Percentiles rank a stretch among this genome's conserved stretches.
phyloP scores from a whole-genome alignment of 2,329 filamentous ascomycete genomes.

The Trichophyton simii region DNA sequence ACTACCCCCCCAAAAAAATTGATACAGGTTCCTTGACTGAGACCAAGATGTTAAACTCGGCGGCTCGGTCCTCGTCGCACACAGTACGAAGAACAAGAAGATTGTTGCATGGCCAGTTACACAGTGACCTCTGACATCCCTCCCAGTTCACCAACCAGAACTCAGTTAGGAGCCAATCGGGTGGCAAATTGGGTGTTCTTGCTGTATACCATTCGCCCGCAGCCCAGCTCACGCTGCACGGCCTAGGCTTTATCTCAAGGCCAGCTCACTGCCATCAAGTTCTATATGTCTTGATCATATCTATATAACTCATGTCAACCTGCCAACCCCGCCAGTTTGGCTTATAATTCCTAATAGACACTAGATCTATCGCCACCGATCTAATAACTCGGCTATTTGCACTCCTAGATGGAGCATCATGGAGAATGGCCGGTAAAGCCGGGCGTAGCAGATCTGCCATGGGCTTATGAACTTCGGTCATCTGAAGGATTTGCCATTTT shows the following conservation, averaged over 20 bases:
- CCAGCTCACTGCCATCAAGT: background rate
- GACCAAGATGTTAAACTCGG: background rate
- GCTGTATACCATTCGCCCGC: background rate
- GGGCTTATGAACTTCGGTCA: slow-evolving; percentile 2
- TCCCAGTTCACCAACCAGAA: background rate
- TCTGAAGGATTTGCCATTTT: slow-evolving; percentile 4
- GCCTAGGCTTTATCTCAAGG: background rate
- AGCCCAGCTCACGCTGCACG: background rate
- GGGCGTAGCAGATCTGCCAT: background rate
- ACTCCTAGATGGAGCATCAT: background rate
- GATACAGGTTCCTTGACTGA: background rate
- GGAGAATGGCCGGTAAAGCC: background rate
- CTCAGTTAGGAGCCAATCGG: background rate
- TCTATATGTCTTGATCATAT: background rate
- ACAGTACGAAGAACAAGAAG: background rate
- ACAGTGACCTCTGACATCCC: background rate
- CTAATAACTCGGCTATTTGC: background rate
- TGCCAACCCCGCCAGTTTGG: background rate
- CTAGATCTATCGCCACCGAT: no score
- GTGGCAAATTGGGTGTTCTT: background rate
- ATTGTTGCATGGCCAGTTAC: background rate
- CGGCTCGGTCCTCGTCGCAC: background rate
- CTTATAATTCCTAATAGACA: background rate
- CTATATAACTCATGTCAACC: background rate
- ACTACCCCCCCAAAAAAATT: background rate